Evolutionary conservation across 2,329 filamentous ascomycete genomes (phyloP), one percentile per base, ranked within the genome.

Genomic region (Penicillium hordei): DNA sequence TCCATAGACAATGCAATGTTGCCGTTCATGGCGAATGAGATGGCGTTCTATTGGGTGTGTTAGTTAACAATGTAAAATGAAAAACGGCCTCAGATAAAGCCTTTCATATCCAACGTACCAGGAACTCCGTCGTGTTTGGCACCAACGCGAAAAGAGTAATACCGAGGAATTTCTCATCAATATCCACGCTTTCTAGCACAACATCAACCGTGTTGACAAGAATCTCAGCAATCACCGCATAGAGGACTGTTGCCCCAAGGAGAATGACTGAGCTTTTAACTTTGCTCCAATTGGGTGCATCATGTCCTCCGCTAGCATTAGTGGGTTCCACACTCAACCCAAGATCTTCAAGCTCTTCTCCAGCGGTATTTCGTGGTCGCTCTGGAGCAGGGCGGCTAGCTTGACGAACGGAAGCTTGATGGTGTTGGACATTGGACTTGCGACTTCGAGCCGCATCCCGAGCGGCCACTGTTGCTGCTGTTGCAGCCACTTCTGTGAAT

Each of bases 1-100:
- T 99, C 94, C 94, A 99, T 99, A 38, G 92, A 97, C 19, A 99
- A 80, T 0, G 94, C 94, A 75, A 99, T 97, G 75, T 99, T 99
- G 59, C 94, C 94, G 71, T 99, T 97, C 93, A 99, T 99, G 53
- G 94, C 94, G 73, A 99, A 99, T 0, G 93, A 97, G 59, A 99
- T 99, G 72, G 93, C 94, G 76, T 99, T 99, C 87, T 92, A 59
- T 44, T 33, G 36, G 9, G n/a, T 25, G 34, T 44, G 59, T 61
- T n/a, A 66, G 60, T 60, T 15, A 65, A 59, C 5, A 27, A 31
- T 17, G 12, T 13, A 36, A 10, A 36, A 10, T 33, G 17, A 5
- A 34, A 34, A 19, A 27, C 13, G 15, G 7, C 10, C 17, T 38
- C 21, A 27, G n/a, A 8, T 21, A 42, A 23, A 44, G 27, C 17